Base-by-base conservation (phyloP, 106 monocot genomes). In the Allium fistulosum region DNA sequence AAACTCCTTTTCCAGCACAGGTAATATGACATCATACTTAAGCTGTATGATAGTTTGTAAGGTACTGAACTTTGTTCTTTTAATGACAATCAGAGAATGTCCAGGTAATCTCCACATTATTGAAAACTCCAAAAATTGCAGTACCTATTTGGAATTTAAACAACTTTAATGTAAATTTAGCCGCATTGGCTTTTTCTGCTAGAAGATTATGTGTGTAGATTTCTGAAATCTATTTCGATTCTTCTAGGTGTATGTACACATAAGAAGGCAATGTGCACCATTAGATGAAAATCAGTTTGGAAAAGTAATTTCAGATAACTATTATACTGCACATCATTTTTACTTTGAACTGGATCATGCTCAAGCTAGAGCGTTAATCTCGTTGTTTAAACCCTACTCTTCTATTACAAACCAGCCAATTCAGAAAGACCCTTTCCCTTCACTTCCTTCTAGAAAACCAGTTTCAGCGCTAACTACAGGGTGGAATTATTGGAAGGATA, bases 1-100 rank as follows among this genome's bases (percentile, higher is more conserved):
- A 69, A 60, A 88, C 85, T 11, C 66, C 80, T 18, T 92, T 52
- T 77, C 85, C 92, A 46, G 85, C 92, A 46, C 92, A 92, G 78
- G 92, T 92, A 67, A 46, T 74, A 9, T 26, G 37, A 1, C 37
- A 37, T 67, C 3, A 62, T 46, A 63, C 7, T 47, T 49, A 8
- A 4, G 1, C 15, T 49, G 17, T 49, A 17, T 16, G 17, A 17
- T 49, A 8, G 6, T 6, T 55, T 55, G 3, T 55, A 55, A 0
- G 53, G 4, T 55, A 11, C n/a, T 3, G 9, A 16, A 49, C 11
- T 17, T 65, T 17, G 4, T 17, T 65, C 49, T 65, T 65, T 26
- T 48, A 13, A 47, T 55, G 11, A 2, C 53, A 55, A 6, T 55
- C 11, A 55, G 15, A 11, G 3, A 12, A 12, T 11, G 2, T 4